Conservation (phyloP, 2,329 filamentous ascomycete genomes). For the Juglanconis juglandina region DNA sequence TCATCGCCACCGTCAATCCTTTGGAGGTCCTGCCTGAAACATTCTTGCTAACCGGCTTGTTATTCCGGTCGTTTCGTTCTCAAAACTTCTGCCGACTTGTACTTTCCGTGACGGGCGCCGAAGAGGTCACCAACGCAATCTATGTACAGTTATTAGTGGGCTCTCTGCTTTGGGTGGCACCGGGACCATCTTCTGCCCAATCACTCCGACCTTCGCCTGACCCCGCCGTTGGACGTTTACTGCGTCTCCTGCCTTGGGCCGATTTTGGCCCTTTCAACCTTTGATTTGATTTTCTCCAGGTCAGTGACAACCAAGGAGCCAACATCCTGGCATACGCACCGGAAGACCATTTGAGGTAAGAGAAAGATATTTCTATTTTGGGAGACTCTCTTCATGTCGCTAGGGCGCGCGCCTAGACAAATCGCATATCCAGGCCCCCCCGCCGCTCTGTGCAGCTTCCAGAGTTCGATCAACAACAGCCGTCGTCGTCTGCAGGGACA, state of each 20-base stretch:
- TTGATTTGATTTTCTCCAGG: not conserved
- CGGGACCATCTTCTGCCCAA: constrained; percentile 18
- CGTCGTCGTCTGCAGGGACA: constrained; percentile 17
- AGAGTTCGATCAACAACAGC: constrained; percentile 8
- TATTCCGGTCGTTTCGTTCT: constrained; percentile 2
- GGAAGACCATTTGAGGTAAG: constrained; percentile 3
- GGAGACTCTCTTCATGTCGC: not conserved
- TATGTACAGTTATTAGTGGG: constrained; percentile 13
- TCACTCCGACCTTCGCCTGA: constrained; percentile 18
- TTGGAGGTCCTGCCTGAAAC: not conserved
- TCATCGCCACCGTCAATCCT: not conserved
- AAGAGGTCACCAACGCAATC: constrained; percentile 3
- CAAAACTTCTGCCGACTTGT: not conserved
- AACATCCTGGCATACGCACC: not conserved
- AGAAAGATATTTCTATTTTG: not conserved
- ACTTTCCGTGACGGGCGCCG: not conserved
- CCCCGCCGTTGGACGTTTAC: constrained; percentile 18
- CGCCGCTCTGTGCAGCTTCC: constrained; percentile 4
- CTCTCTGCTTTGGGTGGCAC: constrained; percentile 16
- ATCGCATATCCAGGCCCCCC: not conserved
- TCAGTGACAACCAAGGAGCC: not conserved
- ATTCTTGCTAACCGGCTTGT: not conserved
- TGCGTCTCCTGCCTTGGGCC: constrained; percentile 9
- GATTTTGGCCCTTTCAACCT: constrained; percentile 3
- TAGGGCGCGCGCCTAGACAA: constrained; percentile 5